Evolutionary conservation across 345 rosid species (phyloP), one percentile per base, ranked within the genome.

Genomic region (Boechera stricta): DNA sequence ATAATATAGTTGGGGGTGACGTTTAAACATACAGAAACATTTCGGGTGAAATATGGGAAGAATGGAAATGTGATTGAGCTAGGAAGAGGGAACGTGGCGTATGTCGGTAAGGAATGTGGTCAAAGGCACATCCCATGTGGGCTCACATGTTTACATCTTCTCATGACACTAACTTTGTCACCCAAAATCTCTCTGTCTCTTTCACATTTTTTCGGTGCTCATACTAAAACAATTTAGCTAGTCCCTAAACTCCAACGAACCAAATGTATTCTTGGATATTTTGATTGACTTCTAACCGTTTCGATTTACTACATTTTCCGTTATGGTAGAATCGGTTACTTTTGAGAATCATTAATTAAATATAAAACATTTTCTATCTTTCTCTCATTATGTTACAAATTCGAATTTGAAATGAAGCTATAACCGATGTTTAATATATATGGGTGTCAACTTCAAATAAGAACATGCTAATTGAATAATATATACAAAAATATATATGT

Each of bases 121-220:
- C 78, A 78, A 73, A 73, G 74, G 74, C 78, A 73, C 78, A 79
- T 41, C 38, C 78, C 82, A 79, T 79, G 82, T 73, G 82, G 74
- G 74, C 70, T 73, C 82, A 79, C 82, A 79, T 79, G 82, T 41
- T 78, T 39, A 66, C 71, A 58, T 45, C 75, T 39, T 72, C 72
- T 64, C 61, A 58, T 15, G 64, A 69, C 75, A 76, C 57, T 47
- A 55, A 16, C 69, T 77, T 69, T 61, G 24, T 62, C 69, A 62
- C 52, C 38, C 38, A 24, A 32, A 55, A 62, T 26, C 73, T 15
- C 41, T 41, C 52, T 59, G 45, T 67, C 47, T 24, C 52, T 18
- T 42, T 60, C 75, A 76, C 65, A 63, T 54, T 77, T 63, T 70
- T 63, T 70, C 80, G 80, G 80, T 77, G 80, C 64, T 49, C 9